Evolutionary conservation across 192 early-diverging fungal species (phyloP).

Genomic region (Backusella sp.): DNA sequence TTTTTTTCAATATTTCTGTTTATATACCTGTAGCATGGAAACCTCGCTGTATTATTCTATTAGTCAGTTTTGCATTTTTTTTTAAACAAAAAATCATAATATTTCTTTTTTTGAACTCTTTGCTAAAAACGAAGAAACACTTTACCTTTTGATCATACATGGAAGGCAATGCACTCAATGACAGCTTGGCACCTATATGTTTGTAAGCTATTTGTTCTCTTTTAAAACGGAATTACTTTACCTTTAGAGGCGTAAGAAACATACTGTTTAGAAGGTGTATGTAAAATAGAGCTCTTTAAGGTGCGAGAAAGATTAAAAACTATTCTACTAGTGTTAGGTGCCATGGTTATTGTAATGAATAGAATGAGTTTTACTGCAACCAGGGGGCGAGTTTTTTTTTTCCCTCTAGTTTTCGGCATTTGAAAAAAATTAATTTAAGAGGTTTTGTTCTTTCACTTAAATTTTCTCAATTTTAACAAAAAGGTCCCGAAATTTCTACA

Average conservation of each 20-base stretch:
- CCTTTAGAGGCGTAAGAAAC: neutral
- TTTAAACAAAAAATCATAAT: neutral
- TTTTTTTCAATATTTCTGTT: neutral
- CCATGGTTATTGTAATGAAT: neutral
- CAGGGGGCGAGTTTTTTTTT: conserved; percentile 1
- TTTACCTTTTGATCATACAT: conserved; percentile 24
- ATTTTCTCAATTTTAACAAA: neutral
- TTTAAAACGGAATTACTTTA: neutral
- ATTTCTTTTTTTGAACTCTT: neutral
- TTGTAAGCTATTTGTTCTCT: neutral
- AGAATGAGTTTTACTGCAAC: neutral
- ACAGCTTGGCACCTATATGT: neutral
- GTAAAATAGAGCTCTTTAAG: neutral
- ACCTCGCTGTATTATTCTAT: conserved; percentile 14
- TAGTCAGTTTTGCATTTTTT: conserved; percentile 1
- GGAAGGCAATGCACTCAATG: conserved; percentile 13
- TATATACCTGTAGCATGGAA: conserved; percentile 37
- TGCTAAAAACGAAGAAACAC: neutral
- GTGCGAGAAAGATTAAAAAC: neutral
- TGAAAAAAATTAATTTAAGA: conserved; percentile 2
- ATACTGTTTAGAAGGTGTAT: neutral
- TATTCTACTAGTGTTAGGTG: neutral
- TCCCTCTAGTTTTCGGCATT: neutral
- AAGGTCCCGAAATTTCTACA: neutral
- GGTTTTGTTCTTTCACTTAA: neutral